Evolutionary conservation across 805 yeast species (phyloP), one percentile per base, ranked within the genome.

Genomic region (Brettanomyces naardenensis): DNA sequence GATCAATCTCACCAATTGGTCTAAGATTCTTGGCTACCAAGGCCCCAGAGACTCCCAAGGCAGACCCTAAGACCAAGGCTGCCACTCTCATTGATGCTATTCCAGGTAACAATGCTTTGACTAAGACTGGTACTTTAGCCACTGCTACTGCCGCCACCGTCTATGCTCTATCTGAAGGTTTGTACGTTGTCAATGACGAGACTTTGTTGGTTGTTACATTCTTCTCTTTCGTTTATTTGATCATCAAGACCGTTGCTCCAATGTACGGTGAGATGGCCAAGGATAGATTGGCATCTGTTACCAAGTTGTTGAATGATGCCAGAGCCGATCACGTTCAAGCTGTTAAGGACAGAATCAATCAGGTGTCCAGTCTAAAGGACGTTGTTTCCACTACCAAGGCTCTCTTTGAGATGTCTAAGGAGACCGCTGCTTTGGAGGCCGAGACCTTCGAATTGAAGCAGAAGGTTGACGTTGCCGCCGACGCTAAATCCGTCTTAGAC

Each of bases 401-500:
- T 55, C 76, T 92, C 59, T 92, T 92, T 57, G 92, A 86, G 56
- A 77, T 90, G 42, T 90, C 98, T 45, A 89, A 87, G 73, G 96
- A 92, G 71, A 90, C 98, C 46, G 96, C 94, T 51, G 76, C 83
- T 69, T 75, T 89, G 58, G 98, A 92, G 76, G 94, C 96, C 48
- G 77, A 87, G 68, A 78, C 90, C 40, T 92, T 89, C 59, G 95
- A 85, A 70, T 77, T 86, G 64, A 83, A 88, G 73, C 98, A 92
- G 74, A 67, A 80, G 61, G 88, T 86, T 50, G 88, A 80, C 46
- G 75, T 88, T 51, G 90, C 95, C 41, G 54, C 70, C 46, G 95
- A 88, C 73, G 97, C 97, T 58, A 88, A 84, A 72, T 69, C 92
- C 41, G 95, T 90, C 44, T 78, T 92, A 61, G 98, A 92, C 69